phyloP scores from a whole-genome alignment of 83 land plant genomes.

The Diphasiastrum complanatum region DNA sequence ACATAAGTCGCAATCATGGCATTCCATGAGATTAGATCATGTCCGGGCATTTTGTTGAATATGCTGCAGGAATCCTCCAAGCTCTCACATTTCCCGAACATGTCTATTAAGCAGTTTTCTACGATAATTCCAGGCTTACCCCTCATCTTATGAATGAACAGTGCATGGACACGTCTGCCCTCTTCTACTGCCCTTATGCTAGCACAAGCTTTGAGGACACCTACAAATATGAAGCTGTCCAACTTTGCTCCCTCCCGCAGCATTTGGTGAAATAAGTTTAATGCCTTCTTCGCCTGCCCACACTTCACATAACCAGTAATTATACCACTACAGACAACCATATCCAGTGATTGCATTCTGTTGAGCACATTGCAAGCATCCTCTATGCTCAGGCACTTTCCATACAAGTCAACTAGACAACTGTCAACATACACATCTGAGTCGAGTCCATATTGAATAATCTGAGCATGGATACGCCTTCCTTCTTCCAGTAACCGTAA shows the following conservation, averaged over 20 bases:
- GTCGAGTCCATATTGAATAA: conserved; percentile 24
- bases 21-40: conserved; percentile 45
- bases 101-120: conserved; percentile 39
- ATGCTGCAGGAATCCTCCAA: conserved; percentile 33
- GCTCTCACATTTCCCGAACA: conserved; percentile 51
- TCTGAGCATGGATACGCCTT: conserved; percentile 47
- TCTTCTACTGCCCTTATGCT: conserved; percentile 27
- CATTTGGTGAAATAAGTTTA: conserved; percentile 40
- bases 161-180: conserved; percentile 46
- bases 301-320: conserved; percentile 43
- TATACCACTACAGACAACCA: conserved; percentile 55
- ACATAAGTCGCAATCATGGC: conserved; percentile 46
- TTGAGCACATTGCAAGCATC: conserved; percentile 33
- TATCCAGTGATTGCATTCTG: conserved; percentile 40
- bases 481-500: conserved; percentile 25
- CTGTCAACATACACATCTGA: conserved; percentile 31
- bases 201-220: conserved; percentile 51
- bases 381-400: conserved; percentile 27
- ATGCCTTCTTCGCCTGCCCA: conserved; percentile 48
- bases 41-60: conserved; percentile 39
- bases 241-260: conserved; percentile 43
- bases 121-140: conserved; percentile 39
- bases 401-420: conserved; percentile 48
- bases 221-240: conserved; percentile 41
- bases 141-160: conserved; percentile 30